A percentile compares a stretch with the other conserved stretches of the same genome.
phyloP scores from a whole-genome alignment of 805 yeast genomes.

The Ogataea corticis region DNA sequence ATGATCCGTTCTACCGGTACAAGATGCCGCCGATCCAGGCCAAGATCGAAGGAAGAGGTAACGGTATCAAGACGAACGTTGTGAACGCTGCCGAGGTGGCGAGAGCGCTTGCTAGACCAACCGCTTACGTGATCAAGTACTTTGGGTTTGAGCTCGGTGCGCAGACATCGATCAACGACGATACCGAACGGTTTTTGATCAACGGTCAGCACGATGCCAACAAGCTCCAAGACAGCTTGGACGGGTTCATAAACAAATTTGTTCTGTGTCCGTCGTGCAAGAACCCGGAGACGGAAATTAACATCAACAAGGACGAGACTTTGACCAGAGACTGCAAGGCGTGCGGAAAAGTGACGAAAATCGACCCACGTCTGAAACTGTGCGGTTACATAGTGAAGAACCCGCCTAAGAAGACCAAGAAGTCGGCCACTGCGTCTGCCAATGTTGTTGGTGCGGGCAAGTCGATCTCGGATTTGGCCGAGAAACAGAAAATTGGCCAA shows the following conservation, averaged over 20 bases:
- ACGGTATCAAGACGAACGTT: constrained; percentile 96
- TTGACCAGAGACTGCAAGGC: constrained; percentile 95
- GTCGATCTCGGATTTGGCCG: constrained; percentile 76
- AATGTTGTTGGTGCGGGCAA: constrained; percentile 87
- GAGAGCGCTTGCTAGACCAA: constrained; percentile 90
- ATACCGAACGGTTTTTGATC: constrained; percentile 82
- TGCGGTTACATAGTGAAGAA: constrained; percentile 87
- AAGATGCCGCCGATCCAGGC: constrained; percentile 98
- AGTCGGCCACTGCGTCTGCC: constrained; percentile 86
- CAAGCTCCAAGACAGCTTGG: constrained; percentile 90
- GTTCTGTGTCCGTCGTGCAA: constrained; percentile 93
- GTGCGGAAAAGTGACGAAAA: constrained; percentile 85
- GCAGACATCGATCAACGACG: constrained; percentile 80
- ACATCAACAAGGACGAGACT: constrained; percentile 70
- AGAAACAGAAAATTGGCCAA: constrained; percentile 42
- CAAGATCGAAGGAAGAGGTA: constrained; percentile 98
- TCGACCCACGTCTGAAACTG: constrained; percentile 85
- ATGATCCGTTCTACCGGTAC: constrained; percentile 98
- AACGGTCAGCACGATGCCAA: constrained; percentile 92
- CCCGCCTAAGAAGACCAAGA: constrained; percentile 78
- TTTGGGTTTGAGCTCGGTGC: constrained; percentile 98
- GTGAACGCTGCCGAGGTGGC: constrained; percentile 91
- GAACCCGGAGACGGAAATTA: constrained; percentile 95
- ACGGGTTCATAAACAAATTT: constrained; percentile 89
- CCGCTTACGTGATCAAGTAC: constrained; percentile 87